phyloP scores from a whole-genome alignment of 352 stramenopile genomes.

The Phytopythium ostracodes region DNA sequence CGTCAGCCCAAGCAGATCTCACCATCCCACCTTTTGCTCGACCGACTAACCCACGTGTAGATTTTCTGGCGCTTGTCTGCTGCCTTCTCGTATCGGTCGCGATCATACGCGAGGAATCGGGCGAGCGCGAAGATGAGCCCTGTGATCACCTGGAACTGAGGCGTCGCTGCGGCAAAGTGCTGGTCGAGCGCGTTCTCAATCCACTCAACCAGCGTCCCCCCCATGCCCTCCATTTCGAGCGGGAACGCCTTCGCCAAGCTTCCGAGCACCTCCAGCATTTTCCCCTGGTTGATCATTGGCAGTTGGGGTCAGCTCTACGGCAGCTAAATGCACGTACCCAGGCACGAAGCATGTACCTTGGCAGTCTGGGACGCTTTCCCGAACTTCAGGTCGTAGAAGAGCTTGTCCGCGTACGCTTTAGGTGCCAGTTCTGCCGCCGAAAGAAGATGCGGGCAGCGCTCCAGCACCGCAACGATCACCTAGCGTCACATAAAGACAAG shows the following conservation, averaged over 20 bases:
- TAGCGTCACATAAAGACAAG: too few relatives aligned
- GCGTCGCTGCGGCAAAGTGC: constrained; percentile 57
- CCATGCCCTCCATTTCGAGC: constrained; percentile 20
- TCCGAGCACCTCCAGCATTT: constrained; percentile 63
- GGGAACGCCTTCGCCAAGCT: constrained; percentile 55
- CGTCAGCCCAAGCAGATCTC: too few relatives aligned
- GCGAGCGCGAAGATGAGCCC: constrained; percentile 60
- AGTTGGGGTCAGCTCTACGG: neutral
- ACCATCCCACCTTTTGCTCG: too few relatives aligned
- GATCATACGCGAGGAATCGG: constrained; percentile 47
- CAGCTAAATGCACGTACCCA: neutral
- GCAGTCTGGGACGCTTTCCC: constrained; percentile 63
- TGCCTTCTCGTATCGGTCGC: constrained; percentile 36
- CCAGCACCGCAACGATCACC: constrained; percentile 60
- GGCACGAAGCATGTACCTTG: constrained; percentile 24
- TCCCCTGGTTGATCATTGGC: constrained; percentile 22
- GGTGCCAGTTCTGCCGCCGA: constrained; percentile 49
- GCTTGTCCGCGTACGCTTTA: constrained; percentile 50
- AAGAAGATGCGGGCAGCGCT: constrained; percentile 28
- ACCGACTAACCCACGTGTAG: constrained; percentile 71
- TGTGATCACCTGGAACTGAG: constrained; percentile 76
- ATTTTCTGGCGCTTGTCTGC: constrained; percentile 43
- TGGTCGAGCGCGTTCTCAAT: constrained; percentile 70
- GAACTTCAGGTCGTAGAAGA: constrained; percentile 78
- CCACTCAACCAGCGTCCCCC: constrained; percentile 46